Conservation (phyloP, 2,329 filamentous ascomycete genomes). For the Chaetothyriales sp. region DNA sequence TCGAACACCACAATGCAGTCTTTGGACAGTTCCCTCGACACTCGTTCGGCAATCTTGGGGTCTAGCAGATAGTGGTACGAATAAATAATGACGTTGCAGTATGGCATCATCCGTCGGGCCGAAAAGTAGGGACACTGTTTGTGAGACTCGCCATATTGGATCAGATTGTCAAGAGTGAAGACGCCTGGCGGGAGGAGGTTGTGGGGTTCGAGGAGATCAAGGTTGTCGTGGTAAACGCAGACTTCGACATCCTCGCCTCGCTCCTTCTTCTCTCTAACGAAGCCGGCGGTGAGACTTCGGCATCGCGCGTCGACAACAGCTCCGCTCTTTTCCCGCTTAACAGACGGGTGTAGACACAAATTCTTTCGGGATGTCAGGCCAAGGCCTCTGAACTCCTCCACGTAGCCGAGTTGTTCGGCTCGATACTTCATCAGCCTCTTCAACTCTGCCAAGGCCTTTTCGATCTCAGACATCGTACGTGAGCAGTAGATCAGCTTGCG, state of each 20-base stretch:
- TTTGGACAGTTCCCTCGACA: slow-evolving; percentile 89
- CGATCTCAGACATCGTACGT: slow-evolving; percentile 98
- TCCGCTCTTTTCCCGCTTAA: slow-evolving; percentile 92
- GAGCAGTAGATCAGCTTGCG: slow-evolving; percentile 98
- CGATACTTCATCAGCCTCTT: slow-evolving; percentile 92
- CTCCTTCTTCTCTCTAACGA: slow-evolving; percentile 95
- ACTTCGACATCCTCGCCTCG: slow-evolving; percentile 85
- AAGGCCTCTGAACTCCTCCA: slow-evolving; percentile 83
- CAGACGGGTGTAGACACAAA: slow-evolving; percentile 84
- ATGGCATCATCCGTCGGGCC: slow-evolving; percentile 93
- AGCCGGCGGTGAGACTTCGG: slow-evolving; percentile 85
- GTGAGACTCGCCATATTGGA: slow-evolving; percentile 81
- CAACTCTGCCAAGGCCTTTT: slow-evolving; percentile 86
- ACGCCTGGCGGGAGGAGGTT: slow-evolving; percentile 89
- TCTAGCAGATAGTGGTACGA: slow-evolving; percentile 97
- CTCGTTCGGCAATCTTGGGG: slow-evolving; percentile 89
- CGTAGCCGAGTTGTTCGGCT: slow-evolving; percentile 68
- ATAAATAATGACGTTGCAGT: slow-evolving; percentile 98
- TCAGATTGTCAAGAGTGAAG: slow-evolving; percentile 81
- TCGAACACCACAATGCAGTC: slow-evolving; percentile 98
- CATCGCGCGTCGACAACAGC: slow-evolving; percentile 89
- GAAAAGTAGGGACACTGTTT: slow-evolving; percentile 98
- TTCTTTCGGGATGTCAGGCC: slow-evolving; percentile 96
- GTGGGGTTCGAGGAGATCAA: slow-evolving; percentile 86
- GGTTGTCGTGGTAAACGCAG: slow-evolving; percentile 93